Percentiles rank a stretch among this genome's conserved stretches.
Evolutionary conservation across 176 grass and related monocot species (phyloP).

Genomic region (Oryza meyeriana): DNA sequence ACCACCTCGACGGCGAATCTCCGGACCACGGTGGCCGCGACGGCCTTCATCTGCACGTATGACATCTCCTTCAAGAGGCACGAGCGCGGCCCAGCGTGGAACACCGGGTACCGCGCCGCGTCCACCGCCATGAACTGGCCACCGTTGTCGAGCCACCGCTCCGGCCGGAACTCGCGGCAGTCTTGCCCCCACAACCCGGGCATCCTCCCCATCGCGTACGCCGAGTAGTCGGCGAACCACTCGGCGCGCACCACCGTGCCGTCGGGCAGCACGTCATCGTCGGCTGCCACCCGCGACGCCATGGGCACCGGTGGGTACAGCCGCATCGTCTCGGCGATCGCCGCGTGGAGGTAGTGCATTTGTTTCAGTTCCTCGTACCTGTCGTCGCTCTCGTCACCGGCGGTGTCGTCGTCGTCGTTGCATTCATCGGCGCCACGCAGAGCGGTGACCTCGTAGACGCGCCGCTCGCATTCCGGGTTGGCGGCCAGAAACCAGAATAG

Average conservation of each 20-base stretch:
- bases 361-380: neutral
- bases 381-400: too few relatives aligned
- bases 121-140: slow-evolving; percentile 43
- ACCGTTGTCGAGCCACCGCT: neutral
- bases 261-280: neutral
- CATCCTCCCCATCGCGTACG: neutral
- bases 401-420: neutral
- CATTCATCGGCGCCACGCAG: neutral
- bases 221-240: neutral
- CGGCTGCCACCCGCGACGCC: neutral
- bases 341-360: neutral
- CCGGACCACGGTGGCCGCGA: slow-evolving; percentile 44
- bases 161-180: neutral
- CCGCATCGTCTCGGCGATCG: neutral
- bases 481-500: slow-evolving; percentile 43
- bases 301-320: neutral
- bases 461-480: slow-evolving; percentile 17
- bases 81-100: slow-evolving; percentile 58
- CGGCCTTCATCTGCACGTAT: slow-evolving; percentile 78
- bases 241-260: neutral
- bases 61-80: slow-evolving; percentile 76
- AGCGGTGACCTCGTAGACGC: slow-evolving; percentile 11
- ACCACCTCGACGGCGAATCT: slow-evolving; percentile 31
- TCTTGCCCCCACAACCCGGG: neutral
- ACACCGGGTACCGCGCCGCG: slow-evolving; percentile 48